phyloP scores from a whole-genome alignment of 805 yeast genomes.

The Starmerella sirachaensis region DNA sequence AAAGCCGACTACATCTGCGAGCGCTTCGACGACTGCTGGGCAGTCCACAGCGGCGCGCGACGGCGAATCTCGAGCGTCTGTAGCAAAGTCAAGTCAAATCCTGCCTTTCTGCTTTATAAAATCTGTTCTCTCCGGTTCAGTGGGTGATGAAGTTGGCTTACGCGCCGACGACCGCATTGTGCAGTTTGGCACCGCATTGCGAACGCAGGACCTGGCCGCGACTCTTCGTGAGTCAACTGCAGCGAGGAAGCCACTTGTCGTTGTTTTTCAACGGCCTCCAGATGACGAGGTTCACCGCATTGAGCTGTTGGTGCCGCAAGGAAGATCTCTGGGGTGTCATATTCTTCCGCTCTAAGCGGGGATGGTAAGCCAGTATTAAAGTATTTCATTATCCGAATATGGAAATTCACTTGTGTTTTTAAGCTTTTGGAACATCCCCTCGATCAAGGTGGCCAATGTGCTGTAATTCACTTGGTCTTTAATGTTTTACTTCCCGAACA shows the following conservation, averaged over 20 bases:
- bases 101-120: slow-evolving; percentile 1
- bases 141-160: slow-evolving; percentile 49
- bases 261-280: slow-evolving; percentile 3
- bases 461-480: no score
- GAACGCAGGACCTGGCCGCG: slow-evolving; percentile 44
- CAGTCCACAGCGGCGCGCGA: not conserved
- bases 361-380: no score
- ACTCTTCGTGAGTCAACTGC: slow-evolving; percentile 3
- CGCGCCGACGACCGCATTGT: slow-evolving; percentile 42
- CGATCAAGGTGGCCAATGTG: no score
- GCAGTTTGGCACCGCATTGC: slow-evolving; percentile 43
- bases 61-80: slow-evolving; percentile 4
- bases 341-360: slow-evolving; percentile 6
- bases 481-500: no score
- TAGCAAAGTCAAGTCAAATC: not conserved
- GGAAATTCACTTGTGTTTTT: no score
- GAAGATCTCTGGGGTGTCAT: slow-evolving; percentile 16
- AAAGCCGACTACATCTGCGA: not conserved
- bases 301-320: slow-evolving; percentile 5
- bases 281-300: not conserved
- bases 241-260: not conserved
- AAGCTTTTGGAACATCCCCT: no score
- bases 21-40: not conserved
- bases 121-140: slow-evolving; percentile 35
- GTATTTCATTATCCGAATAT: no score